phyloP scores from a whole-genome alignment of 2,329 filamentous ascomycete genomes.

The Nothophoma quercina region DNA sequence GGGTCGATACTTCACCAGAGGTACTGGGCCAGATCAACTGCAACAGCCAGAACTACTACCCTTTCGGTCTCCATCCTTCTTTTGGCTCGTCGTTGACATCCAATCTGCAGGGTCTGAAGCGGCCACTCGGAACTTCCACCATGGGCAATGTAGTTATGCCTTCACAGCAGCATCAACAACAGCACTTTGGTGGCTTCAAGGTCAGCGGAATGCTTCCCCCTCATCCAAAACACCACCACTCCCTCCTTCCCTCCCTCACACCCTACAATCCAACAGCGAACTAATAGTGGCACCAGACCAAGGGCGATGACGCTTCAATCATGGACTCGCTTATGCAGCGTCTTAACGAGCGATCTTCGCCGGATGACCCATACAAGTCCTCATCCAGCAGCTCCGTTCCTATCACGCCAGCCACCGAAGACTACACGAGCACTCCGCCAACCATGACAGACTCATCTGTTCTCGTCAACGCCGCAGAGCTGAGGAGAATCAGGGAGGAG shows the following conservation, averaged over 20 bases:
- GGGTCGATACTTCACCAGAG: constrained; percentile 46
- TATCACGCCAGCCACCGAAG: constrained; percentile 68
- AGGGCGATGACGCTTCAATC: constrained; percentile 50
- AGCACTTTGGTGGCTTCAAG: constrained; percentile 39
- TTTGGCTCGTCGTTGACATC: constrained; percentile 44
- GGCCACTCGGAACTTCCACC: constrained; percentile 49
- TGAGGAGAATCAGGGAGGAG: constrained; percentile 73
- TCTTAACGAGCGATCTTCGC: constrained; percentile 64
- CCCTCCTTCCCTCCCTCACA: too few species aligned
- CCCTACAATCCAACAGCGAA: not conserved
- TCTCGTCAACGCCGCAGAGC: constrained; percentile 61
- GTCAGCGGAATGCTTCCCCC: constrained; percentile 28
- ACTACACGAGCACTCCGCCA: constrained; percentile 50
- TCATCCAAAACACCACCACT: too few species aligned
- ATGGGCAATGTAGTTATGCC: constrained; percentile 40
- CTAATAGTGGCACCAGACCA: constrained; percentile 55
- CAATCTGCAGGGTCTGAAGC: constrained; percentile 49
- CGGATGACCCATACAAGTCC: constrained; percentile 63
- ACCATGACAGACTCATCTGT: constrained; percentile 37
- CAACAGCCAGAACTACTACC: constrained; percentile 32
- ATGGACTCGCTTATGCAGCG: constrained; percentile 75
- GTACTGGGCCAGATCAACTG: constrained; percentile 46
- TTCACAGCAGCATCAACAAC: constrained; percentile 19
- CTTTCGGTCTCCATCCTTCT: constrained; percentile 25
- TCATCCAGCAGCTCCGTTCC: constrained; percentile 67